phyloP scores from a whole-genome alignment of 495 filamentous ascomycete genomes.

The Barbatosphaeria neglecta region DNA sequence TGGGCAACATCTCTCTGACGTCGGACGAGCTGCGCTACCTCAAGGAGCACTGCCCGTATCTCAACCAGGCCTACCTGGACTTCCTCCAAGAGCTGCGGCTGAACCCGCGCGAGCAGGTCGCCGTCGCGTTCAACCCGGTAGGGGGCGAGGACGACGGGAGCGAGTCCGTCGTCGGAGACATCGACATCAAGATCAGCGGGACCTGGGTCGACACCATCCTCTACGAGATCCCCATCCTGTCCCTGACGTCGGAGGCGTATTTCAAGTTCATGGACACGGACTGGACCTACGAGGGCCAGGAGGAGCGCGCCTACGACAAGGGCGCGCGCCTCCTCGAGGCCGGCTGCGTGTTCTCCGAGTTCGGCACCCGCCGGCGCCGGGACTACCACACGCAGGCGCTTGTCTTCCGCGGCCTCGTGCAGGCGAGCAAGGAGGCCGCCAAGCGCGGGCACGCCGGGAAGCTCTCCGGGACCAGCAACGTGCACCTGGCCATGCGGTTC shows the following conservation, averaged over 20 bases:
- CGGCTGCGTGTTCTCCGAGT: slow-evolving; percentile 87
- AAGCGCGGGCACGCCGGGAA: slow-evolving; percentile 52
- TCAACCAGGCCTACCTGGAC: slow-evolving; percentile 61
- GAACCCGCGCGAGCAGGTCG: slow-evolving; percentile 66
- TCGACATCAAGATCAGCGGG: slow-evolving; percentile 64
- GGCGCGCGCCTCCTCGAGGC: slow-evolving; percentile 62
- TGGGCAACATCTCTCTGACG: slow-evolving; percentile 65
- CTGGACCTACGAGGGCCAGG: slow-evolving; percentile 76
- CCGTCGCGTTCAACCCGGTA: slow-evolving; percentile 53
- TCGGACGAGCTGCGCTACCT: slow-evolving; percentile 70
- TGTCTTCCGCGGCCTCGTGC: slow-evolving; percentile 70
- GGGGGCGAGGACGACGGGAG: slow-evolving; percentile 49
- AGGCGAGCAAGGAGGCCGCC: slow-evolving; percentile 56
- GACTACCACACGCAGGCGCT: slow-evolving; percentile 93
- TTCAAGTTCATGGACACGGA: slow-evolving; percentile 89
- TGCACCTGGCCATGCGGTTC: slow-evolving; percentile 92
- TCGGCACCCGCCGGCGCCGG: slow-evolving; percentile 75
- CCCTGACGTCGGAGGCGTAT: slow-evolving; percentile 87
- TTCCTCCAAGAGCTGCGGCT: slow-evolving; percentile 75
- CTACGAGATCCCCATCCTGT: slow-evolving; percentile 91
- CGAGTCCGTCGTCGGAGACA: slow-evolving; percentile 58
- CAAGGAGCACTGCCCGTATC: slow-evolving; percentile 67
- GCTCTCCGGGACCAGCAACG: slow-evolving; percentile 85
- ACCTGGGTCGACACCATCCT: slow-evolving; percentile 92
- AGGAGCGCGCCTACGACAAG: slow-evolving; percentile 71